phyloP scores from a whole-genome alignment of 2,329 filamentous ascomycete species.

The Didymella lethalis region DNA sequence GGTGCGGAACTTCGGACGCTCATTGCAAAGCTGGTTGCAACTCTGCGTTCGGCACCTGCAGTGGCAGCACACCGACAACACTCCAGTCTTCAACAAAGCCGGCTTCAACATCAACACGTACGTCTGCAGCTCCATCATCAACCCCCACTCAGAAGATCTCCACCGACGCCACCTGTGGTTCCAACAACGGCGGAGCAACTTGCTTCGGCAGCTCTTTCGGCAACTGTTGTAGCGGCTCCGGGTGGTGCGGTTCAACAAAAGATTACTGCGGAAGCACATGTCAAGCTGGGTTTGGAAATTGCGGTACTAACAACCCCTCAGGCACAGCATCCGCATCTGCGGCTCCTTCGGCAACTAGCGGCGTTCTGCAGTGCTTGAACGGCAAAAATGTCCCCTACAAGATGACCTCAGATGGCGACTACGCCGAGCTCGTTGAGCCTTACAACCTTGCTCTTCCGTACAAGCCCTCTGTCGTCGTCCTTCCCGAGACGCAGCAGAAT shows the following conservation, averaged over 20 bases:
- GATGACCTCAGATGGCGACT: slow-evolving; percentile 38
- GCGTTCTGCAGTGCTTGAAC: slow-evolving; percentile 42
- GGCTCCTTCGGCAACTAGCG: slow-evolving; percentile 22
- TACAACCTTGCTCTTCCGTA: slow-evolving; percentile 49
- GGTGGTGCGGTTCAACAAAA: slow-evolving; percentile 53
- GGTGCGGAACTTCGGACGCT: slow-evolving; percentile 47
- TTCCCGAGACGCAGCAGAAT: slow-evolving; percentile 62
- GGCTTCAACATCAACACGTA: slow-evolving; percentile 16
- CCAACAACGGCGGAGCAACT: slow-evolving; percentile 44
- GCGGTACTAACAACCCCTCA: slow-evolving; percentile 29
- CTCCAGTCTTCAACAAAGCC: slow-evolving; percentile 20
- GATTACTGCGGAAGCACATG: slow-evolving; percentile 46
- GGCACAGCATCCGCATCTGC: slow-evolving; percentile 27
- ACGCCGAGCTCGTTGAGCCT: slow-evolving; percentile 41
- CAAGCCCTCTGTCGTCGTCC: slow-evolving; percentile 64
- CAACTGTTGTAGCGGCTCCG: slow-evolving; percentile 54
- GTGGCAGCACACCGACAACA: slow-evolving; percentile 23
- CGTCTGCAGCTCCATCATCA: slow-evolving; percentile 29
- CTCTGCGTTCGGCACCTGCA: slow-evolving; percentile 43
- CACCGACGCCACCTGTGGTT: slow-evolving; percentile 54
- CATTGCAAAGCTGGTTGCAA: slow-evolving; percentile 47
- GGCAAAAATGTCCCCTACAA: slow-evolving; percentile 46
- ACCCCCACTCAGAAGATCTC: slow-evolving; percentile 42
- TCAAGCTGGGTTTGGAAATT: slow-evolving; percentile 44
- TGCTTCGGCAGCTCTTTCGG: slow-evolving; percentile 29